phyloP scores from a whole-genome alignment of 2,329 filamentous ascomycete genomes.

The Alternaria burnsii region DNA sequence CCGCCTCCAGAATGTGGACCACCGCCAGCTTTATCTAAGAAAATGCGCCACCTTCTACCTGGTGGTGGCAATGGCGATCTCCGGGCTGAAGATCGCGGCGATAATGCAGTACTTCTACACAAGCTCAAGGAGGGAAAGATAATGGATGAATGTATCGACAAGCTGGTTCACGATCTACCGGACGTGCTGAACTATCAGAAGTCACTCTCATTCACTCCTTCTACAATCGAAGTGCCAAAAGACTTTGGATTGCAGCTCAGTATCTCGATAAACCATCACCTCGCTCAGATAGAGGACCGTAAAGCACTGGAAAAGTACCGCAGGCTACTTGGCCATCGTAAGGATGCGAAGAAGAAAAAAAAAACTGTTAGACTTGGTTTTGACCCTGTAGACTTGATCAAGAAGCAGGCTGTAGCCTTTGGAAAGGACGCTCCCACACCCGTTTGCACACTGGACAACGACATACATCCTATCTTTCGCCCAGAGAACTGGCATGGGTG shows the following conservation, averaged over 20 bases:
- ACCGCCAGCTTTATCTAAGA: slow-evolving; percentile 38
- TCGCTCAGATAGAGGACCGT: slow-evolving; percentile 49
- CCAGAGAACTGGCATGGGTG: slow-evolving; percentile 52
- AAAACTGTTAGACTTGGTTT: slow-evolving; percentile 48
- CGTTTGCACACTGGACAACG: slow-evolving; percentile 45
- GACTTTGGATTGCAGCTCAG: slow-evolving; percentile 50
- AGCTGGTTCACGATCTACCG: slow-evolving; percentile 46
- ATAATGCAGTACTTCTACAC: slow-evolving; percentile 43
- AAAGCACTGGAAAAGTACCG: slow-evolving; percentile 50
- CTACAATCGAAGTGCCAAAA: slow-evolving; percentile 49
- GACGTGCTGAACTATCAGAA: slow-evolving; percentile 48
- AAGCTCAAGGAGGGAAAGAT: slow-evolving; percentile 49
- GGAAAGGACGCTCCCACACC: slow-evolving; percentile 27
- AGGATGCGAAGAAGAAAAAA: slow-evolving; percentile 41
- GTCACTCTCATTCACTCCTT: slow-evolving; percentile 47
- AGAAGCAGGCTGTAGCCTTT: slow-evolving; percentile 50
- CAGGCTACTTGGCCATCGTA: slow-evolving; percentile 48
- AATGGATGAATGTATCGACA: slow-evolving; percentile 50
- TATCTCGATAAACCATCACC: slow-evolving; percentile 51
- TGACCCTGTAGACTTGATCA: slow-evolving; percentile 51
- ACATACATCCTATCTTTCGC: slow-evolving; percentile 50
- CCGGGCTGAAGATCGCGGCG: slow-evolving; percentile 29
- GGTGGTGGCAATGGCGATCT: slow-evolving; percentile 36
- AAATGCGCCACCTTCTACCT: slow-evolving; percentile 43
- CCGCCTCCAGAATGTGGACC: slow-evolving; percentile 43